phyloP scores from a whole-genome alignment of 2,329 filamentous ascomycete genomes.

The Scleromitrula shiraiana region DNA sequence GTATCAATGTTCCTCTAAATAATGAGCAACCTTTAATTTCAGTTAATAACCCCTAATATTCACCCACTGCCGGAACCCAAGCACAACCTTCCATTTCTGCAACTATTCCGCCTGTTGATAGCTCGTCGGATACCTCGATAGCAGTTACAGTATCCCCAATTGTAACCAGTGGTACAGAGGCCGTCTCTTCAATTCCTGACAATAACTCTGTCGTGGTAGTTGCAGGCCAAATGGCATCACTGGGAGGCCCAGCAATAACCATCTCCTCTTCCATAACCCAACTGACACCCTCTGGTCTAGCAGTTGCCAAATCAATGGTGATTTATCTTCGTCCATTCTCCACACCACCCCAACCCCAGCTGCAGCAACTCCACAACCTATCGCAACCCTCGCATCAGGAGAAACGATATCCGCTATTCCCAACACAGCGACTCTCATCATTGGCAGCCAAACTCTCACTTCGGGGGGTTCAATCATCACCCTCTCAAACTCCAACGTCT shows the following conservation, averaged over 20 bases:
- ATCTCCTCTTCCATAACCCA: background rate
- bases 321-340: background rate
- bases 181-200: constrained; percentile 14
- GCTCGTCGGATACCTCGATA: background rate
- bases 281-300: background rate
- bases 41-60: background rate
- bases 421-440: constrained; percentile 12
- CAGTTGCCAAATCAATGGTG: background rate
- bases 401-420: constrained; percentile 12
- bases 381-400: constrained; percentile 6
- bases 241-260: background rate
- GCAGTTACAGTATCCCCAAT: constrained; percentile 14
- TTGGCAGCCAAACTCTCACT: constrained; percentile 12
- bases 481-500: constrained; percentile 6
- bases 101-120: background rate
- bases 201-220: constrained; percentile 11
- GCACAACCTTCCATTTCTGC: background rate
- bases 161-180: constrained; percentile 13
- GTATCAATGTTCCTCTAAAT: background rate
- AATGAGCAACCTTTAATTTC: background rate
- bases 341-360: background rate
- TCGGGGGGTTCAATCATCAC: constrained; percentile 12
- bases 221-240: constrained; percentile 9
- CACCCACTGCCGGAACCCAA: background rate
- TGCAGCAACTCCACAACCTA: background rate